Conservation (phyloP, 1,284 basidiomycete species). For the Vanrija sp. region DNA sequence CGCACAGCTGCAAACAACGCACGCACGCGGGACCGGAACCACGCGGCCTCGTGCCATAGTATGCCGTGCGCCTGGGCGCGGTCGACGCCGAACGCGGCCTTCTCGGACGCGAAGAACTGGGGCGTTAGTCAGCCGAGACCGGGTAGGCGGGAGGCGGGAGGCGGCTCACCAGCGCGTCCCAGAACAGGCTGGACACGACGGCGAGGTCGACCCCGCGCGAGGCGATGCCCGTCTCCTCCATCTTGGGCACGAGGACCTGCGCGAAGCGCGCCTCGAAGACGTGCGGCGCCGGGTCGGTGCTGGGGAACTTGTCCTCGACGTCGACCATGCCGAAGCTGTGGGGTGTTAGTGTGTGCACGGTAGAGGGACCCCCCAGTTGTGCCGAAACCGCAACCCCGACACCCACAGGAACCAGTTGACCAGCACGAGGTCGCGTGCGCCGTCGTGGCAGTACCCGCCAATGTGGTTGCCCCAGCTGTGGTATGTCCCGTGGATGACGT, state of each 20-base stretch:
- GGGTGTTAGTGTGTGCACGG: too few species aligned
- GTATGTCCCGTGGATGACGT: conserved; percentile 3
- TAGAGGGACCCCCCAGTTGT: too few species aligned
- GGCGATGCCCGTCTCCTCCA: conserved; percentile 10
- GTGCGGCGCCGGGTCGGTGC: conserved; percentile 1
- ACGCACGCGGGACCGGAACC: conserved; percentile 20
- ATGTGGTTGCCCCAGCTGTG: conserved; percentile 15
- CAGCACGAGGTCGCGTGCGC: conserved; percentile 15
- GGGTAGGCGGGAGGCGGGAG: conserved; percentile 1
- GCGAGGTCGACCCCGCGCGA: conserved; percentile 13
- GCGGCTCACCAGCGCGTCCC: conserved; percentile 20
- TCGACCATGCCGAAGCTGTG: conserved; percentile 24
- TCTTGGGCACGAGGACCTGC: conserved; percentile 15
- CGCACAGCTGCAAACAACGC: conserved; percentile 13
- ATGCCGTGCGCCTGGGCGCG: conserved; percentile 13
- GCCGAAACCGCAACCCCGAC: background rate
- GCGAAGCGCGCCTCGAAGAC: conserved; percentile 19
- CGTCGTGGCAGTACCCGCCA: conserved; percentile 18
- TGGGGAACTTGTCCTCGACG: conserved; percentile 17
- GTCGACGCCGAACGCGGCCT: background rate
- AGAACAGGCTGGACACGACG: conserved; percentile 19
- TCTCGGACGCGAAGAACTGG: background rate
- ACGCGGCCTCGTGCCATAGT: conserved; percentile 20
- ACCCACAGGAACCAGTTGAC: conserved; percentile 29
- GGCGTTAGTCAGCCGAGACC: too few species aligned